Percentiles rank a stretch among this genome's conserved stretches.
Conservation (phyloP, 164 flowering plant species). For the Piper longum region DNA sequence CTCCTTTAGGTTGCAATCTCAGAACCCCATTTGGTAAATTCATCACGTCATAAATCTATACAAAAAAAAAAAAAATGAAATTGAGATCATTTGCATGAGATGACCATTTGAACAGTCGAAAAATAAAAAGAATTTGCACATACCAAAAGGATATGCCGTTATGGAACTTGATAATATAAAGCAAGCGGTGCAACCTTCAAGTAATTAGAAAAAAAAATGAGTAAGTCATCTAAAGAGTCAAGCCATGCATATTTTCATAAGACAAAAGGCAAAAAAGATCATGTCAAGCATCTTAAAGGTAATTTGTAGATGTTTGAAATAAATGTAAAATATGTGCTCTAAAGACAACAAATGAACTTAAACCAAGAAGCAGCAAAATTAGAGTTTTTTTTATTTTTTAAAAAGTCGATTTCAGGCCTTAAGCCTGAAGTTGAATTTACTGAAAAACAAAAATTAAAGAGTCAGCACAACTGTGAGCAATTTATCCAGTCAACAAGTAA, state of each 20-base stretch:
- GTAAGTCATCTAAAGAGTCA: neutral
- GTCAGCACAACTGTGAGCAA: too few species aligned
- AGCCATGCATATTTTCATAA: neutral
- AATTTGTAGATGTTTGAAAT: too few species aligned
- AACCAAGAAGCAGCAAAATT: neutral
- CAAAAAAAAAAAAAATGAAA: neutral
- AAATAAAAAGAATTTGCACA: neutral
- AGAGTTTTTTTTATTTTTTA: too few species aligned
- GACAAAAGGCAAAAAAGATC: neutral
- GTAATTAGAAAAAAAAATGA: conserved; percentile 8
- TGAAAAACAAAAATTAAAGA: too few species aligned
- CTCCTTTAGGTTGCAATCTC: conserved; percentile 84
- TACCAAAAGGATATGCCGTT: conserved; percentile 88
- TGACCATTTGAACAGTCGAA: neutral
- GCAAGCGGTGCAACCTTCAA: conserved; percentile 90
- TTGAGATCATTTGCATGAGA: neutral
- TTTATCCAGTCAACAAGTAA: too few species aligned
- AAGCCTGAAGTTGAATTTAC: too few species aligned
- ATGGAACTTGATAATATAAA: conserved; percentile 82
- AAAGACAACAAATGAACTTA: neutral
- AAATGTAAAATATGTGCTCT: neutral
- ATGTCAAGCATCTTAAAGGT: neutral
- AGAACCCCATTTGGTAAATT: conserved; percentile 90
- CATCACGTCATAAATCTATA: conserved; percentile 85
- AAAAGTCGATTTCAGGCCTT: too few species aligned